Conservation (phyloP, 1,284 basidiomycete species). For the Pholiota adiposa region DNA sequence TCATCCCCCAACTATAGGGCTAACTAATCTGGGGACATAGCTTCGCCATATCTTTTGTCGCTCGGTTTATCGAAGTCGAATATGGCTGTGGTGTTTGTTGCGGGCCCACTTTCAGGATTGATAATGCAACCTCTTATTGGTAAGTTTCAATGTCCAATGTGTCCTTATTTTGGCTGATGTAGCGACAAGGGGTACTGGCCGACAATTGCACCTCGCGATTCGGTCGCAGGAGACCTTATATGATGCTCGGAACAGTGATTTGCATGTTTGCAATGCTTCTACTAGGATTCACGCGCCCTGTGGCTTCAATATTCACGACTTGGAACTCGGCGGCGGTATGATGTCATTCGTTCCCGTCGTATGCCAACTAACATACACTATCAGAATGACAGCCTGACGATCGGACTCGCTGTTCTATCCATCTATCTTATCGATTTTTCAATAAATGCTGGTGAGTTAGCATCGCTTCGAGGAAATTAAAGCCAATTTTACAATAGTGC, state of each 20-base stretch:
- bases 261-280: slow-evolving; percentile 79
- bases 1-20: neutral
- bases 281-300: slow-evolving; percentile 81
- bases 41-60: slow-evolving; percentile 91
- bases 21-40: slow-evolving; percentile 36
- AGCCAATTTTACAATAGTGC: slow-evolving; percentile 3
- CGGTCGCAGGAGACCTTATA: slow-evolving; percentile 86
- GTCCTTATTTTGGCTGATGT: slow-evolving; percentile 29
- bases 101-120: slow-evolving; percentile 90
- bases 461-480: neutral
- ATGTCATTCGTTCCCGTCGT: neutral
- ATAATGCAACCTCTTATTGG: slow-evolving; percentile 92
- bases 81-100: slow-evolving; percentile 93
- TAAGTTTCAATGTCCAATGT: slow-evolving; percentile 17
- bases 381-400: slow-evolving; percentile 68
- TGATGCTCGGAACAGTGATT: slow-evolving; percentile 72
- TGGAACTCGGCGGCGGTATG: slow-evolving; percentile 35
- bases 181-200: slow-evolving; percentile 64
- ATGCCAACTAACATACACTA: slow-evolving; percentile 11
- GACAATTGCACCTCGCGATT: slow-evolving; percentile 88
- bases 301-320: slow-evolving; percentile 67
- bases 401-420: slow-evolving; percentile 81
- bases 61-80: slow-evolving; percentile 87
- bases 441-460: slow-evolving; percentile 78
- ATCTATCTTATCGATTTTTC: slow-evolving; percentile 94